Base-by-base conservation (phyloP, 257 asterid species). In the Ilex aquifolium region DNA sequence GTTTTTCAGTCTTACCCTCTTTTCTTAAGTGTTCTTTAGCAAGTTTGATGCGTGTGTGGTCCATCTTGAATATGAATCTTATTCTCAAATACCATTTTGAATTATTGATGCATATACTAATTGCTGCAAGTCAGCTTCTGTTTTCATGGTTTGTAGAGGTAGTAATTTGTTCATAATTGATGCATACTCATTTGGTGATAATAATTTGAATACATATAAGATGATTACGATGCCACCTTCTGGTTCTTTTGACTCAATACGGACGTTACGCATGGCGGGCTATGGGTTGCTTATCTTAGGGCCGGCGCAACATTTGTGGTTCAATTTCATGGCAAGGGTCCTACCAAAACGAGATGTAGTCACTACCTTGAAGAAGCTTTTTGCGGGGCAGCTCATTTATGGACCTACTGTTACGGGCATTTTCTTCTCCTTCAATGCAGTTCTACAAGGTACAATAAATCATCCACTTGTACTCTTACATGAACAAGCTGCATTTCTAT, bases 351-450 rank as follows among this genome's bases (percentile, higher is more conserved):
- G 95, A 63, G 96, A 88, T 69, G 6, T 83, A 55, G 56, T 80
- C 36, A 67, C 84, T 61, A 88, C 95, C 31, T 73, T 86, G 65
- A 91, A 91, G 92, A 91, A 91, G 62, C 68, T 88, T 62, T 76
- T 72, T 61, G 72, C 80, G 73, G 96, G 98, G 14, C 96, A 88
- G 82, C 80, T 86, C 55, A 52, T 69, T 48, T 85, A 59, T 62
- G 93, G 84, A 72, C 89, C 96, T 59, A 9, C 65, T 49, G 74
- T 84, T 65, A 82, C 83, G 75, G 76, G 85, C 3, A 36, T 54
- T 31, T 86, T 91, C 86, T 91, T 80, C 81, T 72, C 91, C 65
- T 91, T 64, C 75, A 91, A 88, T 69, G 96, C 98, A 8, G 87
- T 77, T 60, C 72, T 85, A 64, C 98, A 88, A 88, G 96, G 98